These are phyloP conservation scores for Yamadazyma scolyti DNA, from an alignment of 805 yeast species.

Conservation along the genomic window DNA sequence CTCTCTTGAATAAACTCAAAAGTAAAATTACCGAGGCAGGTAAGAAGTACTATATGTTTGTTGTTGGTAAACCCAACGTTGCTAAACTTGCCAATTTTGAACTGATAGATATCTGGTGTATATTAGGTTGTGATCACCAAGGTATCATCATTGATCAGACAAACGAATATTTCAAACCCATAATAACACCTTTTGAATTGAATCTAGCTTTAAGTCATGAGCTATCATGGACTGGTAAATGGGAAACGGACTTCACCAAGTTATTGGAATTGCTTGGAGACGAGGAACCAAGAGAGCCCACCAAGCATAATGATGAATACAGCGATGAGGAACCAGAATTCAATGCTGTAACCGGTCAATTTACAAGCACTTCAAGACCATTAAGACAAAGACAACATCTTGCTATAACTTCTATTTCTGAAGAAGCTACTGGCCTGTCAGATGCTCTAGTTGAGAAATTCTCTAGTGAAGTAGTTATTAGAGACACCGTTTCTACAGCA, in stretches of 20 bases:
- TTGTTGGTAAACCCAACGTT: constrained; percentile 96
- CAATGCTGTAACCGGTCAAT: constrained; percentile 83
- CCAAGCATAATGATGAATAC: constrained; percentile 14
- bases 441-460: constrained; percentile 52
- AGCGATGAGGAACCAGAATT: constrained; percentile 65
- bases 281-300: constrained; percentile 24
- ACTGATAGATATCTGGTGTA: constrained; percentile 90
- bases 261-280: constrained; percentile 40
- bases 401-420: constrained; percentile 26
- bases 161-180: constrained; percentile 84
- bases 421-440: constrained; percentile 10
- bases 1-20: constrained; percentile 59
- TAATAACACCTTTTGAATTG: constrained; percentile 90
- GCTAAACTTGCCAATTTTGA: constrained; percentile 96
- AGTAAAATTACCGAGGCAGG: constrained; percentile 67
- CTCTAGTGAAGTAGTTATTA: constrained; percentile 58
- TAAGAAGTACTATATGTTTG: constrained; percentile 90
- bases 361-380: constrained; percentile 69
- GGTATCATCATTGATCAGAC: constrained; percentile 81
- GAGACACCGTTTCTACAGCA: constrained; percentile 84
- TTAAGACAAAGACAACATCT: constrained; percentile 63
- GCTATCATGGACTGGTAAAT: constrained; percentile 86
- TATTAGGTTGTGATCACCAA: constrained; percentile 90
- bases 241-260: constrained; percentile 77
- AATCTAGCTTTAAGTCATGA: constrained; percentile 74